Percentiles rank a stretch among this genome's conserved stretches.
Evolutionary conservation across 2,329 filamentous ascomycete genomes (phyloP).

Genomic region (Byssothecium circinans): DNA sequence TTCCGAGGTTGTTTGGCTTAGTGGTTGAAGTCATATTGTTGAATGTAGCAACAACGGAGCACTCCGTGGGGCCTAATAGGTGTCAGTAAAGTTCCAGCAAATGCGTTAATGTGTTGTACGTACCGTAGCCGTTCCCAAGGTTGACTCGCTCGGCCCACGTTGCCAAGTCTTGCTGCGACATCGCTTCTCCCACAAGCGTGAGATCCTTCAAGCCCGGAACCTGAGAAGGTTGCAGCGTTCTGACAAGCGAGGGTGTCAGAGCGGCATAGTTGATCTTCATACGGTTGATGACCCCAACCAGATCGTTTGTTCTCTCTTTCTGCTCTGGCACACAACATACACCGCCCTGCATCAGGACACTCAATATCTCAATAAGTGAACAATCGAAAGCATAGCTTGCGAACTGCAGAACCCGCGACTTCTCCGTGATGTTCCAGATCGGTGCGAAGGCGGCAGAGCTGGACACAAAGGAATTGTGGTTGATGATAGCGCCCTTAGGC

Average conservation of each 20-base stretch:
- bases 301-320: conserved; percentile 50
- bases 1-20: conserved; percentile 41
- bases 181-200: conserved; percentile 36
- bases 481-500: conserved; percentile 64
- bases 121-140: conserved; percentile 46
- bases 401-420: conserved; percentile 59
- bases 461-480: conserved; percentile 61
- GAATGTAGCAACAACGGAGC: conserved; percentile 38
- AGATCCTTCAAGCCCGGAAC: conserved; percentile 31
- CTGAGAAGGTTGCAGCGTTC: conserved; percentile 32
- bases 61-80: conserved; percentile 37
- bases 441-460: conserved; percentile 31
- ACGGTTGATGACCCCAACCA: conserved; percentile 45
- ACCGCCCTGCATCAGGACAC: conserved; percentile 50
- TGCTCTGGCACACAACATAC: conserved; percentile 54
- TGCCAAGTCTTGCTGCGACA: conserved; percentile 36
- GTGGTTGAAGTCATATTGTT: conserved; percentile 30
- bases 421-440: conserved; percentile 47
- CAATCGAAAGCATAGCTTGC: conserved; percentile 51
- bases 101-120: background rate
- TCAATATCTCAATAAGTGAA: conserved; percentile 51
- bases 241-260: conserved; percentile 48
- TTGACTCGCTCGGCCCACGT: conserved; percentile 42
- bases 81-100: no score
- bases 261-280: conserved; percentile 47